phyloP scores from a whole-genome alignment of 2,329 filamentous ascomycete species.

The Claviceps capensis region DNA sequence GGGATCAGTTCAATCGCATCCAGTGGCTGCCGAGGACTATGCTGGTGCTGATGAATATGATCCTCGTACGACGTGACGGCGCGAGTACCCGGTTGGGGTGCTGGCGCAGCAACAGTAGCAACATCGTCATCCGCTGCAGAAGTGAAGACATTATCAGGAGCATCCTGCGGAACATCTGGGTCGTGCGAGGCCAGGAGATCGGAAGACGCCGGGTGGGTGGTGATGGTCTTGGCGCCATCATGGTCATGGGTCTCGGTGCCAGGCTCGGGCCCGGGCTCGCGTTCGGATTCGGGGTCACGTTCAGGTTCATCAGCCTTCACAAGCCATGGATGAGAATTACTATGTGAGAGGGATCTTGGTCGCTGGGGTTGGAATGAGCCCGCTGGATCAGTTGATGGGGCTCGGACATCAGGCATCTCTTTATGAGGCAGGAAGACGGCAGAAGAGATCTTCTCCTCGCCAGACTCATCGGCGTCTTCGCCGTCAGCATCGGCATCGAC shows the following conservation, averaged over 20 bases:
- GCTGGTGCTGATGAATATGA: constrained; percentile 37
- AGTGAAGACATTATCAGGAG: constrained; percentile 23
- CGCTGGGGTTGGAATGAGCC: constrained; percentile 32
- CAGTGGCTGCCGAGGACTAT: constrained; percentile 46
- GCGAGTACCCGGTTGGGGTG: too few relatives aligned
- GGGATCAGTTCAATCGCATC: constrained; percentile 93
- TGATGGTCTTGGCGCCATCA: constrained; percentile 2
- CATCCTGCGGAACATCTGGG: constrained; percentile 20
- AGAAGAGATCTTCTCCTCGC: constrained; percentile 77
- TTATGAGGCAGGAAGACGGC: constrained; percentile 73
- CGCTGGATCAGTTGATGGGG: constrained; percentile 16
- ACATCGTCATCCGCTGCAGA: constrained; percentile 28
- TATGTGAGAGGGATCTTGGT: constrained; percentile 28
- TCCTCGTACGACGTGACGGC: constrained; percentile 30
- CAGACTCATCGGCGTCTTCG: constrained; percentile 43
- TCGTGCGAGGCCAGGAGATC: constrained; percentile 16
- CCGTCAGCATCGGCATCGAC: constrained; percentile 9
- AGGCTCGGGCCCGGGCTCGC: constrained; percentile 16
- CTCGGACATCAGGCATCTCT: constrained; percentile 27
- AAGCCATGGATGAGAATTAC: constrained; percentile 36
- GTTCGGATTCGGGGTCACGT: constrained; percentile 20
- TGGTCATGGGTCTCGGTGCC: constrained; percentile 14
- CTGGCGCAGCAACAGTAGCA: constrained; percentile 15
- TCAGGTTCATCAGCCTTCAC: constrained; percentile 42
- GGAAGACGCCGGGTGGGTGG: constrained; percentile 8